Conservation (phyloP, 371 early-diverging fungal genomes). For the Phascolomyces articulosus region DNA sequence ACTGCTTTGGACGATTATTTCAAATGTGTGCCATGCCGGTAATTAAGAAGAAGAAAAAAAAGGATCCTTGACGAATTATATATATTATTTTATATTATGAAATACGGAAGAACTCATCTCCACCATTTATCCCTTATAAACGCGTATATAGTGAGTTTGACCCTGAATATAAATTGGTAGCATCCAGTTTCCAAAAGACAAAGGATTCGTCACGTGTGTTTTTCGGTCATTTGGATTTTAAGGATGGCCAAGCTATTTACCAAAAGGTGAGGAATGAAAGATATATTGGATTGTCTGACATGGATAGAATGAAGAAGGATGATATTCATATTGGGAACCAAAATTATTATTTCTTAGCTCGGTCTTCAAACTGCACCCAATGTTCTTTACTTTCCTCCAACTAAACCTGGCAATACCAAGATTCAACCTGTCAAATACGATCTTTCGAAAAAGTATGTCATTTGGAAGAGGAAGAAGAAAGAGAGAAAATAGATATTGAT, state of each 20-base stretch:
- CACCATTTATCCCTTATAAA: neutral
- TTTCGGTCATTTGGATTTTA: constrained; percentile 77
- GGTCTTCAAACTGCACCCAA: constrained; percentile 70
- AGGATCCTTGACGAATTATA: neutral
- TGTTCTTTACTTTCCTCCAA: constrained; percentile 74
- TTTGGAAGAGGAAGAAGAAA: no score
- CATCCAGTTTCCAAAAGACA: constrained; percentile 58
- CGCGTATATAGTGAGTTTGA: constrained; percentile 67
- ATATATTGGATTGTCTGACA: no score
- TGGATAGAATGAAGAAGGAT: neutral
- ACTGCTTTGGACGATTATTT: constrained; percentile 75
- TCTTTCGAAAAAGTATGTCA: constrained; percentile 33
- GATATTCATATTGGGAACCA: neutral
- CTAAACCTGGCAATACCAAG: constrained; percentile 51
- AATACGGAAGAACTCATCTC: neutral
- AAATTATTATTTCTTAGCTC: constrained; percentile 33
- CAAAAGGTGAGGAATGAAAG: constrained; percentile 58
- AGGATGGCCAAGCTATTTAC: constrained; percentile 74
- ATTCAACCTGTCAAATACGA: constrained; percentile 49
- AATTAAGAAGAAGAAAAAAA: constrained; percentile 12
- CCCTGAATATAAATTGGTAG: constrained; percentile 69
- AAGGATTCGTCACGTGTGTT: constrained; percentile 56
- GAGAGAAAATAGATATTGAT: neutral
- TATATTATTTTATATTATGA: neutral
- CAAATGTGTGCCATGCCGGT: constrained; percentile 81